These are phyloP conservation scores for Closterium sp. DNA, from an alignment of 139 green algal genomes.

Conservation along the genomic window DNA sequence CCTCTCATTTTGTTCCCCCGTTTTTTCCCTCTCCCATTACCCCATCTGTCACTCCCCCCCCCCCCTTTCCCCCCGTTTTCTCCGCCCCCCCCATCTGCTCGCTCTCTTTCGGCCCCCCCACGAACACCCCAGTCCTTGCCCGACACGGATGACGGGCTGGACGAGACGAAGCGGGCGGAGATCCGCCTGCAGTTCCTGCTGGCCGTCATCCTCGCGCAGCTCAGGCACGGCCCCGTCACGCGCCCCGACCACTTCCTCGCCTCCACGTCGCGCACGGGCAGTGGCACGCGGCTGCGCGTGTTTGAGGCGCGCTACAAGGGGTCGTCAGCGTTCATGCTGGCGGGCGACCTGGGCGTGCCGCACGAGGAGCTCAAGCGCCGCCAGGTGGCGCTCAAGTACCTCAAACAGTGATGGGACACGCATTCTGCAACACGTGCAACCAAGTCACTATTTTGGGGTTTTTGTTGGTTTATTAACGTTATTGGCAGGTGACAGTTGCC, in stretches of 20 bases:
- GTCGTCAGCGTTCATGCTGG: background rate
- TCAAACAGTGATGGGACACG: background rate
- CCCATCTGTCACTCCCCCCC: too few relatives aligned
- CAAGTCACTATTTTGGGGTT: too few relatives aligned
- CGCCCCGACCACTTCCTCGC: background rate
- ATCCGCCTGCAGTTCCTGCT: conserved; percentile 21
- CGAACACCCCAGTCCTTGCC: too few relatives aligned
- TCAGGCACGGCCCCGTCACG: background rate
- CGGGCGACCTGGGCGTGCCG: conserved; percentile 5
- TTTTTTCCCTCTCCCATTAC: too few relatives aligned
- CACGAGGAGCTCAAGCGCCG: conserved; percentile 1
- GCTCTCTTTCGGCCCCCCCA: too few relatives aligned
- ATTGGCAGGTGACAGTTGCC: too few relatives aligned
- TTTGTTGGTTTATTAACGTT: too few relatives aligned
- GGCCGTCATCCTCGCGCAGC: conserved; percentile 2
- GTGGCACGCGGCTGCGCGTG: background rate
- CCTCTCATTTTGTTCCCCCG: too few relatives aligned
- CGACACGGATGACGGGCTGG: background rate
- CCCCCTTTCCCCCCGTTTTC: too few relatives aligned
- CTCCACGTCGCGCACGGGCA: background rate
- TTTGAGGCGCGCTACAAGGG: background rate
- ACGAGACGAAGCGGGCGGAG: background rate
- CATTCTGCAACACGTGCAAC: too few relatives aligned
- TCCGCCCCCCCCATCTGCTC: too few relatives aligned
- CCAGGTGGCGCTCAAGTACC: conserved; percentile 2